Conservation (phyloP, 768 basidiomycete species). For the Chiua virens region DNA sequence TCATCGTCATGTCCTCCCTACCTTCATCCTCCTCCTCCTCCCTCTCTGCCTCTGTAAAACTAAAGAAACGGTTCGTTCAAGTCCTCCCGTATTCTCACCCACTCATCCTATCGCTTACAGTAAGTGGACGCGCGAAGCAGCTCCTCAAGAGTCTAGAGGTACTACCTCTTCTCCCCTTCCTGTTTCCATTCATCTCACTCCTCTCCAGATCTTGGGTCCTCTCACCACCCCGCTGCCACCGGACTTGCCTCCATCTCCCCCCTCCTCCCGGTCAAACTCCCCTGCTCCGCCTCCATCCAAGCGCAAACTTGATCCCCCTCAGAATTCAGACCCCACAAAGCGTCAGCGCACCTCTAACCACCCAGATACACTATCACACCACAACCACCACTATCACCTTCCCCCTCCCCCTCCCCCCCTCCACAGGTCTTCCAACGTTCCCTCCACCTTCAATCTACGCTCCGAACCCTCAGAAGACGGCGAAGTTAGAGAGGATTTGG, state of each 20-base stretch:
- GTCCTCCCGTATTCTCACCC: constrained; percentile 10
- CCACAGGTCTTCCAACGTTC: constrained; percentile 22
- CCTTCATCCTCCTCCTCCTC: constrained; percentile 28
- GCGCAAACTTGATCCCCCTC: constrained; percentile 35
- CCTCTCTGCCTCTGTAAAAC: constrained; percentile 20
- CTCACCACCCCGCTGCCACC: constrained; percentile 43
- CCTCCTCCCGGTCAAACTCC: constrained; percentile 43
- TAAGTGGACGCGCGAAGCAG: constrained; percentile 37
- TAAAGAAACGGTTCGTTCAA: constrained; percentile 36
- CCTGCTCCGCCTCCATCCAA: constrained; percentile 37
- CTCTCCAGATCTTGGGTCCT: constrained; percentile 40
- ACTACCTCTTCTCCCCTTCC: constrained; percentile 1
- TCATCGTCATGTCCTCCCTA: constrained; percentile 34
- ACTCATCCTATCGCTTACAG: constrained; percentile 29
- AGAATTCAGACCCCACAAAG: constrained; percentile 30
- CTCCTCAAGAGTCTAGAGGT: constrained; percentile 45
- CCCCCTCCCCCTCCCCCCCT: constrained; percentile 22
- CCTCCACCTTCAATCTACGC: constrained; percentile 28
- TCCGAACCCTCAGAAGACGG: constrained; percentile 48
- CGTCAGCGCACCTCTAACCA: constrained; percentile 29
- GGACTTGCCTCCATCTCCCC: constrained; percentile 46
- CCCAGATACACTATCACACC: constrained; percentile 27
- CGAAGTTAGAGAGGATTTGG: constrained; percentile 43
- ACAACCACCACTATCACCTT: constrained; percentile 30
- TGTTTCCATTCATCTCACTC: constrained; percentile 16